A percentile compares a stretch with the other conserved stretches of the same genome.
phyloP scores from a whole-genome alignment of 345 rosid species.

The Triadica sebifera region DNA sequence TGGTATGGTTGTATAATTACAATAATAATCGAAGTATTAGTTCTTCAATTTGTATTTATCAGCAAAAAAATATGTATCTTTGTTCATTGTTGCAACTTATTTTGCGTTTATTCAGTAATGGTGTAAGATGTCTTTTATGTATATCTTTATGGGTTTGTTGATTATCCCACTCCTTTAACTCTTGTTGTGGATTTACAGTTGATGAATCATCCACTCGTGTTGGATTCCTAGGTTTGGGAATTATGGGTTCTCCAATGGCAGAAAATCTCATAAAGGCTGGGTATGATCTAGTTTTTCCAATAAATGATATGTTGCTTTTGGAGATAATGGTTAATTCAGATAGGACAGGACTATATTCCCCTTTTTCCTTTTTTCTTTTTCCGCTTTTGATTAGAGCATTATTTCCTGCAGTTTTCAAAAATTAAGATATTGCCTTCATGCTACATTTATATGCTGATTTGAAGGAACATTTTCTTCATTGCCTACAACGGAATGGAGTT shows the following conservation, averaged over 20 bases:
- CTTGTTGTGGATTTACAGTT: no score
- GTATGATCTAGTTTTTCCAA: constrained; percentile 35
- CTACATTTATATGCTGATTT: neutral
- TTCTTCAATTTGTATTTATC: no score
- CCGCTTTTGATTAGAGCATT: neutral
- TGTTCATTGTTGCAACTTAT: no score
- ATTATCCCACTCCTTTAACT: no score
- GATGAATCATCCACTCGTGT: no score
- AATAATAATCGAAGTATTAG: no score
- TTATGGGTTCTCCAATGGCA: constrained; percentile 96
- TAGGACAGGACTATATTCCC: neutral
- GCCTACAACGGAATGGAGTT: neutral
- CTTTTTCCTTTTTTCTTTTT: no score
- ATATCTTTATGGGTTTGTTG: no score
- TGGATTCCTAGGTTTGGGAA: no score
- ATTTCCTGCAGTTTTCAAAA: neutral
- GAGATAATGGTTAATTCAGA: constrained; percentile 32
- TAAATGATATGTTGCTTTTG: constrained; percentile 39
- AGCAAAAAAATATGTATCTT: neutral
- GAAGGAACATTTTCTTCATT: neutral
- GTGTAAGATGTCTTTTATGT: no score
- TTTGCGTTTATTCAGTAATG: no score
- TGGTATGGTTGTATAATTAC: neutral
- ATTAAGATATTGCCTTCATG: neutral
- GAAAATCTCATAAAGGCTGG: constrained; percentile 90